Percentiles rank a stretch among this genome's conserved stretches.
Conservation (phyloP, 1,139 yeast species). For the Taphrina confusa region DNA sequence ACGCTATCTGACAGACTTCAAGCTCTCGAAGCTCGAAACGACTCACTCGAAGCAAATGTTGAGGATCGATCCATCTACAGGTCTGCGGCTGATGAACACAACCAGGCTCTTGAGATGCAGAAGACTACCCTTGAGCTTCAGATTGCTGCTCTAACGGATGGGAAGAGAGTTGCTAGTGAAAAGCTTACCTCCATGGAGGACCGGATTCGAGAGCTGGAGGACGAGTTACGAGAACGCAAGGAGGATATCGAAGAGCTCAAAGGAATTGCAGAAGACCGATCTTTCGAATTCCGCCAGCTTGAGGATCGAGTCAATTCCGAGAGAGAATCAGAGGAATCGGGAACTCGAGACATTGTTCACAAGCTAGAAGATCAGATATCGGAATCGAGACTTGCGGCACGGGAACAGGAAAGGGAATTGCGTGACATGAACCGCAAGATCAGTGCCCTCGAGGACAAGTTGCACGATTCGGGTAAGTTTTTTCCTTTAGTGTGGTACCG, state of each 20-base stretch:
- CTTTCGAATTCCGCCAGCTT: conserved; percentile 21
- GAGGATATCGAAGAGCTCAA: conserved; percentile 37
- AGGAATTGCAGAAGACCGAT: conserved; percentile 32
- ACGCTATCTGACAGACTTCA: conserved; percentile 17
- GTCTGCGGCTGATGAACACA: conserved; percentile 14
- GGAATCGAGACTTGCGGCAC: conserved; percentile 37
- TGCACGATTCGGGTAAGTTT: conserved; percentile 26
- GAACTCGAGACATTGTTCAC: not conserved
- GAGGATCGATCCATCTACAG: conserved; percentile 12
- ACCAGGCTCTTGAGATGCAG: not conserved
- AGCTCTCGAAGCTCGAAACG: conserved; percentile 26
- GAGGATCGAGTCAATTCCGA: conserved; percentile 10
- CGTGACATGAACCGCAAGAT: conserved; percentile 37
- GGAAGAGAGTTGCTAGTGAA: not conserved
- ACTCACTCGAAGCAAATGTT: conserved; percentile 20
- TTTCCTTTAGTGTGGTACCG: too few species aligned
- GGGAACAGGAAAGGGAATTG: conserved; percentile 37
- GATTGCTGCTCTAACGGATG: not conserved
- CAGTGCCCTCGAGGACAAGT: conserved; percentile 38
- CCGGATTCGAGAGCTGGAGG: conserved; percentile 72
- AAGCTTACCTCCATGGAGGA: conserved; percentile 48
- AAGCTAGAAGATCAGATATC: conserved; percentile 26
- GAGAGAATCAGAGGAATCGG: not conserved
- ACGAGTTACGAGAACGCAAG: conserved; percentile 48
- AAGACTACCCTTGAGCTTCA: conserved; percentile 3